These are phyloP conservation scores for Blastobotrys serpentis DNA, from an alignment of 1,139 yeast genomes.

Conservation along the genomic window DNA sequence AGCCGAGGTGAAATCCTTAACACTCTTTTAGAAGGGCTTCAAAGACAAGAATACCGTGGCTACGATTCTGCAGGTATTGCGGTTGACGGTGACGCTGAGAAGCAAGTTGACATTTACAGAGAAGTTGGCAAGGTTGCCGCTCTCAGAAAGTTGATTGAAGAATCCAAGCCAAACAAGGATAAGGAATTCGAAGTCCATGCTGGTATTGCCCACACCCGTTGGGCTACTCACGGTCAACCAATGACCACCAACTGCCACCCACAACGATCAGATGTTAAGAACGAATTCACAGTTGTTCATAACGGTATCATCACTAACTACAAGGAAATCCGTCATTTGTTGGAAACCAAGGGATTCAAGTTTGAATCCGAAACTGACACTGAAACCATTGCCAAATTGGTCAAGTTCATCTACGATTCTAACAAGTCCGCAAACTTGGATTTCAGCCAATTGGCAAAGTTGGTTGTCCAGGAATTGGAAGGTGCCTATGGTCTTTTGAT, in stretches of 20 bases:
- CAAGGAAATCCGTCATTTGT: constrained; percentile 81
- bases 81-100: constrained; percentile 70
- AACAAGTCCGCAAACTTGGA: constrained; percentile 74
- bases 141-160: constrained; percentile 66
- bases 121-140: constrained; percentile 90
- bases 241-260: constrained; percentile 89
- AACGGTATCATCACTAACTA: constrained; percentile 98
- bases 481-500: constrained; percentile 97
- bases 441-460: constrained; percentile 88
- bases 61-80: constrained; percentile 98
- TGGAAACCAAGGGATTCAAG: constrained; percentile 71
- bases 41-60: constrained; percentile 94
- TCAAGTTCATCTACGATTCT: constrained; percentile 85
- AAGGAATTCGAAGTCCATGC: constrained; percentile 79
- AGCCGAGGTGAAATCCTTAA: constrained; percentile 90
- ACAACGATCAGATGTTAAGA: constrained; percentile 78
- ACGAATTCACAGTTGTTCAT: constrained; percentile 91
- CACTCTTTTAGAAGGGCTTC: constrained; percentile 86
- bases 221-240: constrained; percentile 99
- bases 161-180: constrained; percentile 49
- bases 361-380: constrained; percentile 97
- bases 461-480: constrained; percentile 88
- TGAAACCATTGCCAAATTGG: constrained; percentile 94
- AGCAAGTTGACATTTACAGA: constrained; percentile 63
- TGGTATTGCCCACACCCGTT: constrained; percentile 98